phyloP scores from a whole-genome alignment of 768 basidiomycete species.

The Clitopilus passeckerianus region DNA sequence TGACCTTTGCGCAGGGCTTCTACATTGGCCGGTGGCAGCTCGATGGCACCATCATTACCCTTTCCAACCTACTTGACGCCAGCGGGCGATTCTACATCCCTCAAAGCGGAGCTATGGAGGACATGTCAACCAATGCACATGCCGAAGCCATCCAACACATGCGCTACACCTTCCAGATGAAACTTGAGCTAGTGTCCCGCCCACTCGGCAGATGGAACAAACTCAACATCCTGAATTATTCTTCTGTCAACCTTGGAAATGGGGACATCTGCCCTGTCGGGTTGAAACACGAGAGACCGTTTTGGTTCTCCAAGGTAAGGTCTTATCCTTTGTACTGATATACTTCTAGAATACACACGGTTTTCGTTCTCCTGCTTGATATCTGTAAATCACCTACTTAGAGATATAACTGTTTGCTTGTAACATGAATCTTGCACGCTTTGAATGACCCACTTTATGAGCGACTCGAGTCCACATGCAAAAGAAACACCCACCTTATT shows the following conservation, averaged over 20 bases:
- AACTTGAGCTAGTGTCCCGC: slow-evolving; percentile 62
- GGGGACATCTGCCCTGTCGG: slow-evolving; percentile 68
- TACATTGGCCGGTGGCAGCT: slow-evolving; percentile 70
- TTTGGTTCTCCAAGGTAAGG: slow-evolving; percentile 89
- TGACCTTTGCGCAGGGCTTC: slow-evolving; percentile 46
- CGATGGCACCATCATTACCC: slow-evolving; percentile 50
- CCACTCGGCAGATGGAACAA: slow-evolving; percentile 85
- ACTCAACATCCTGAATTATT: slow-evolving; percentile 68
- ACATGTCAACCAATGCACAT: slow-evolving; percentile 1
- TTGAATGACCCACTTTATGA: no score
- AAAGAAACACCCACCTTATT: no score
- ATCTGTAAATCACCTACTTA: not conserved
- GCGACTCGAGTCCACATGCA: no score
- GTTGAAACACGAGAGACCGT: slow-evolving; percentile 83
- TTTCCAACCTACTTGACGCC: slow-evolving; percentile 64
- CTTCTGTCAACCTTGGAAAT: slow-evolving; percentile 69
- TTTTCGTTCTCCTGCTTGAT: not conserved
- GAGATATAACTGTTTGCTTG: not conserved
- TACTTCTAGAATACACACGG: not conserved
- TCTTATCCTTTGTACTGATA: slow-evolving; percentile 39
- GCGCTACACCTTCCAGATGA: slow-evolving; percentile 74
- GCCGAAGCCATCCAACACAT: slow-evolving; percentile 12
- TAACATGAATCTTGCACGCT: no score
- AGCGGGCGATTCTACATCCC: slow-evolving; percentile 31
- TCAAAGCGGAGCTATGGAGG: not conserved